phyloP scores from a whole-genome alignment of 768 basidiomycete genomes.

The Calocybe cyanea region DNA sequence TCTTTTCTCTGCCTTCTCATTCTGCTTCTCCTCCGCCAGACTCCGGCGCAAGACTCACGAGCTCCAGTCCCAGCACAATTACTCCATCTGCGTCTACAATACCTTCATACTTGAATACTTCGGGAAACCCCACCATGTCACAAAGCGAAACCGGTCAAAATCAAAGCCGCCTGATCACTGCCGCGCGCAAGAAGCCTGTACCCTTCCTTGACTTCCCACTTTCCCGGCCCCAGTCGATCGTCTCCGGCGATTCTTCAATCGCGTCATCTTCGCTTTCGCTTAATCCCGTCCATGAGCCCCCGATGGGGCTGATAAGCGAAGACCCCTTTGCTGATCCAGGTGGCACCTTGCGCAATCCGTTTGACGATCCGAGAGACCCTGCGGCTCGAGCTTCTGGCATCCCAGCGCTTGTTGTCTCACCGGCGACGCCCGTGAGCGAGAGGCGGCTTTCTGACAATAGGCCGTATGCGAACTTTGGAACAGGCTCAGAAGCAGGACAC shows the following conservation, averaged over 20 bases:
- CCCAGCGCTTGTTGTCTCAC: constrained; percentile 7
- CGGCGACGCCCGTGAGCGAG: constrained; percentile 7
- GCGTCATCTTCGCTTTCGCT: background rate
- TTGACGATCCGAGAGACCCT: constrained; percentile 15
- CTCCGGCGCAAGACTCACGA: background rate
- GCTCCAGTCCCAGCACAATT: background rate
- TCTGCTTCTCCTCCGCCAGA: constrained; percentile 1
- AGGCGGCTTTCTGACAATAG: background rate
- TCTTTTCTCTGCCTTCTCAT: constrained; percentile 2
- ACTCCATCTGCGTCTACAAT: background rate
- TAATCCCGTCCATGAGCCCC: constrained; percentile 1
- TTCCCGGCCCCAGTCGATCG: background rate
- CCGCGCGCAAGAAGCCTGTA: constrained; percentile 15
- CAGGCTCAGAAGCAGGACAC: background rate
- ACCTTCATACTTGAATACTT: constrained; percentile 3
- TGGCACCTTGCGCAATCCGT: constrained; percentile 11
- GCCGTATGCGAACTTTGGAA: background rate
- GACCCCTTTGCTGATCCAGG: constrained; percentile 18
- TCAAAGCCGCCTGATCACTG: background rate
- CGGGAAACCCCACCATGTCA: background rate
- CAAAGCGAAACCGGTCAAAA: background rate
- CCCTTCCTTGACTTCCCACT: constrained; percentile 11
- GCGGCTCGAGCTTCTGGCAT: background rate
- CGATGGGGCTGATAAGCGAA: background rate
- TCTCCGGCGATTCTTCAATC: background rate